Evolutionary conservation across 2,329 filamentous ascomycete genomes (phyloP), one percentile per base, ranked within the genome.

Genomic region (Pleomassaria siparia): DNA sequence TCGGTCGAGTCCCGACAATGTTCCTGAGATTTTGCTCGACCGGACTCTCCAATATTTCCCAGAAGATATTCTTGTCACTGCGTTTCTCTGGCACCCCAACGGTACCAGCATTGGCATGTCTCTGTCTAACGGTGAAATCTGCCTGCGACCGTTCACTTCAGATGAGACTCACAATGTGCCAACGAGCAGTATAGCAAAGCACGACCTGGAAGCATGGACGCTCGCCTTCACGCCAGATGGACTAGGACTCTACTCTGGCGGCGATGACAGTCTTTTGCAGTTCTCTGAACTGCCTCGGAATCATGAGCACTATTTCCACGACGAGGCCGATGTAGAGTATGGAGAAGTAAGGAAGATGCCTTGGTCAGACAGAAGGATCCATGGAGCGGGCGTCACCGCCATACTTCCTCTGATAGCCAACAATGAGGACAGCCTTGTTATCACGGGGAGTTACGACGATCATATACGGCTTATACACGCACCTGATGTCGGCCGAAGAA

Each of bases 391-490:
- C 10, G 88, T 97, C 1, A 96, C 91, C 0, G 84, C 89, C 2
- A 94, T 97, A 44, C 71, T 96, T 2, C 89, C 91, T 0, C 72
- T 95, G 2, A 74, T 79, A 8, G 73, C 74, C 2, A 49, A 58
- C 35, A 51, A 47, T 20, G 76, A 77, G 1, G 49, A 53, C 8
- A 75, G 78, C 3, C 63, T 94, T 4, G 70, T 95, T 2, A 62
- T 96, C 2, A 96, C 91, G 0, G 94, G 94, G 3, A 95, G 89
- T 64, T 99, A 97, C 63, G 94, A 97, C 60, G 91, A 97, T 59
- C 77, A 80, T 51, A 75, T 97, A 15, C 82, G 92, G 11, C 76
- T 96, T 1, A 79, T 88, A 40, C 68, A 78, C 1, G 72, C 55
- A 66, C 62, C 69, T 3, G 22, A 47, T 2, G 39, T 60, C 10